Evolutionary conservation across 768 basidiomycete species (phyloP).

Genomic region (Termitomyces sp.): DNA sequence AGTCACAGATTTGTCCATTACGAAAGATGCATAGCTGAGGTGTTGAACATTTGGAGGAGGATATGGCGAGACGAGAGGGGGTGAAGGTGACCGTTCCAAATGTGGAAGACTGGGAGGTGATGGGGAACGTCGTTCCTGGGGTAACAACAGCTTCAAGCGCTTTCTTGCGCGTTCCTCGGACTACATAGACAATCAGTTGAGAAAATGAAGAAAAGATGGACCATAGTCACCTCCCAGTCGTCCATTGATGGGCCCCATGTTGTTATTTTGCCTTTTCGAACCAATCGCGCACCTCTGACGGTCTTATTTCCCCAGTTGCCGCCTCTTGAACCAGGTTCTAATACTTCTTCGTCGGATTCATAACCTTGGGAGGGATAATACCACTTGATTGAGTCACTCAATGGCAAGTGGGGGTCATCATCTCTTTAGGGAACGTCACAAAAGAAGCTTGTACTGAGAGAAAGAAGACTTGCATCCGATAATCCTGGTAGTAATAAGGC

Average conservation of each 20-base stretch:
- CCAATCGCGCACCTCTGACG: slow-evolving; percentile 72
- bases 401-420: slow-evolving; percentile 29
- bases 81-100: slow-evolving; percentile 68
- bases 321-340: slow-evolving; percentile 37
- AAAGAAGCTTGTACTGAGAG: background rate
- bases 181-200: slow-evolving; percentile 31
- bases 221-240: slow-evolving; percentile 71
- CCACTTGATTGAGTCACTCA: slow-evolving; percentile 75
- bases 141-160: slow-evolving; percentile 65
- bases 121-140: slow-evolving; percentile 56
- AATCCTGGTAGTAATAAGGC: slow-evolving; percentile 14
- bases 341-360: slow-evolving; percentile 58
- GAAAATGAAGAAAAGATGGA: slow-evolving; percentile 1
- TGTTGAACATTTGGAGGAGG: slow-evolving; percentile 63
- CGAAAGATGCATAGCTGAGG: slow-evolving; percentile 75
- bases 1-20: slow-evolving; percentile 80
- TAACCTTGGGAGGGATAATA: slow-evolving; percentile 81
- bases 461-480: slow-evolving; percentile 21
- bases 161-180: slow-evolving; percentile 81
- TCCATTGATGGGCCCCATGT: slow-evolving; percentile 82
- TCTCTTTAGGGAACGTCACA: slow-evolving; percentile 6
- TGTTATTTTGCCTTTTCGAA: slow-evolving; percentile 75
- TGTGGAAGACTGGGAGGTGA: slow-evolving; percentile 74
- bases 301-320: slow-evolving; percentile 88
- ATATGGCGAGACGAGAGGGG: slow-evolving; percentile 75